Base-by-base conservation (phyloP, 2,329 filamentous ascomycete species). In the Hypoxylon sp. region DNA sequence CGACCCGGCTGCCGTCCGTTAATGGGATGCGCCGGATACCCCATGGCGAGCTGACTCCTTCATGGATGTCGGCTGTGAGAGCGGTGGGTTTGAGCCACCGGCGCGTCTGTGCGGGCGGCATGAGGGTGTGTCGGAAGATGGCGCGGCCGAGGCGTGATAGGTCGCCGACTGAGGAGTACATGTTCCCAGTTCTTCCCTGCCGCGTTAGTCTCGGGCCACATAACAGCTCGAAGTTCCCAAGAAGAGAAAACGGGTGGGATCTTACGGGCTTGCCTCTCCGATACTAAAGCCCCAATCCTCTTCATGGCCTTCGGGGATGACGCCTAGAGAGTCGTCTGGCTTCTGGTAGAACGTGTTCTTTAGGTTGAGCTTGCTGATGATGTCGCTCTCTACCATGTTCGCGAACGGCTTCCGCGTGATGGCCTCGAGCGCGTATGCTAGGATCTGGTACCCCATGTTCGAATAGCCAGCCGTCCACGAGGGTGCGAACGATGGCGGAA, bases 1-100 rank as follows among this genome's bases (percentile, higher is more conserved):
- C 69, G 10, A 77, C 70, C 1, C 76, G 74, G 64, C 74, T 74
- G 17, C 68, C 44, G 54, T 58, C 63, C 3, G 27, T 31, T 6
- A 78, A 57, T 11, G 70, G 72, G 67, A 81, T 78, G 42, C 80
- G 79, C 7, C 80, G 75, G 44, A 84, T 79, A 13, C 83, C 83
- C 83, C 83, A 85, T 0, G 84, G 84, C 30, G 79, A 79, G 6
- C 82, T 81, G 1, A 84, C 76, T 1, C 79, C 78, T 10, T 80
- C 78, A 42, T 73, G 66, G 0, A 81, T 70, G 33, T 82, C 80
- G 3, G 82, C 77, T 0, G 80, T 81, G 25, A 81, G 76, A 2
- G 77, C 72, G 0, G 72, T 69, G 0, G 84, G 83, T 56, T 83
- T 83, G 20, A 85, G 75, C 83, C 83, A 85, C 35, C 81, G 77